phyloP scores from a whole-genome alignment of 768 basidiomycete genomes.

The Mycena venus region DNA sequence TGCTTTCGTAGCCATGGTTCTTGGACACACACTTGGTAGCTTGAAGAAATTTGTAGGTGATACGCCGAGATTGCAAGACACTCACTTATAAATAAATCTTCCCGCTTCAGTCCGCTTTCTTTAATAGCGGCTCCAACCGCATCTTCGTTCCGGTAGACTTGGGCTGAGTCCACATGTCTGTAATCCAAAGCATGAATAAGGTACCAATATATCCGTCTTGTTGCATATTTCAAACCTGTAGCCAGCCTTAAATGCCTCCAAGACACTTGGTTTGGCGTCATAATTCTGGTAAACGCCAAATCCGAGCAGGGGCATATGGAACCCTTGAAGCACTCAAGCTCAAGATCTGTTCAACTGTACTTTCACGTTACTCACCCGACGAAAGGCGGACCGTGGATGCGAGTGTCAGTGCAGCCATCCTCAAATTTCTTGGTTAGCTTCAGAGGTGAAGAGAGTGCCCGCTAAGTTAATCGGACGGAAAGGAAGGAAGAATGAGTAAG shows the following conservation, averaged over 20 bases:
- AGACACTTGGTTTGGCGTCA: constrained; percentile 58
- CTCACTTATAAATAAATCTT: constrained; percentile 80
- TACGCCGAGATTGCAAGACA: not conserved
- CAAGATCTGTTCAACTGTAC: not conserved
- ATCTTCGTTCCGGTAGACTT: constrained; percentile 75
- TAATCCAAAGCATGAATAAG: not conserved
- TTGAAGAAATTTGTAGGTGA: constrained; percentile 39
- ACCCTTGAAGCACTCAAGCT: constrained; percentile 43
- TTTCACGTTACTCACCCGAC: constrained; percentile 33
- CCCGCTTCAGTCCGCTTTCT: constrained; percentile 67
- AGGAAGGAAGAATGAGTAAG: too few species aligned
- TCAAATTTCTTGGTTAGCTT: too few species aligned
- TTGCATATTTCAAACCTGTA: constrained; percentile 58
- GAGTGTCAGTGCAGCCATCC: constrained; percentile 34
- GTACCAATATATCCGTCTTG: constrained; percentile 17
- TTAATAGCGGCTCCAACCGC: constrained; percentile 71
- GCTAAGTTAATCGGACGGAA: too few species aligned
- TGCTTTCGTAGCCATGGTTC: constrained; percentile 73
- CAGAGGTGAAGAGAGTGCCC: too few species aligned
- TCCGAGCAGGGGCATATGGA: constrained; percentile 68
- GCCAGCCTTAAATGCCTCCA: constrained; percentile 71
- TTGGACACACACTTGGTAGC: constrained; percentile 76
- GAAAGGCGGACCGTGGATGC: constrained; percentile 40
- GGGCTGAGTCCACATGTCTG: constrained; percentile 84
- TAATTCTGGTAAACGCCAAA: constrained; percentile 75